Percentiles rank a stretch among this genome's conserved stretches.
These are phyloP conservation scores for Plasmodium knowlesi DNA, from an alignment of 169 alveolate genomes.

Conservation along the genomic window DNA sequence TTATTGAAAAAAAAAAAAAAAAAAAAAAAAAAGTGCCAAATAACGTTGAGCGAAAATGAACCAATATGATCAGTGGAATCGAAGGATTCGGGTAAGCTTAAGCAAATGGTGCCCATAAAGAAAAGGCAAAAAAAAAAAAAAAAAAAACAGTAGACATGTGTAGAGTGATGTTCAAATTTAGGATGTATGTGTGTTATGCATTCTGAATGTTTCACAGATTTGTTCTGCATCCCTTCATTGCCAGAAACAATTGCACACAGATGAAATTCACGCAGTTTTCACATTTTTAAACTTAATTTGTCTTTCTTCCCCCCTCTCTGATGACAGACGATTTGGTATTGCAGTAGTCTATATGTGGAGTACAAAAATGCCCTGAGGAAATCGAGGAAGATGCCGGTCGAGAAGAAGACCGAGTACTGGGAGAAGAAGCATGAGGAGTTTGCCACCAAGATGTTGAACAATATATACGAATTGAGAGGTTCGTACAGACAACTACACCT, in stretches of 20 bases:
- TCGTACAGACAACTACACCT: background rate
- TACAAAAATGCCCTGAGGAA: slow-evolving; percentile 87
- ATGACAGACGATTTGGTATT: slow-evolving; percentile 87
- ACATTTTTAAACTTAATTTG: background rate
- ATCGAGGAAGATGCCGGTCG: slow-evolving; percentile 84
- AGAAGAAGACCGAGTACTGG: slow-evolving; percentile 89
- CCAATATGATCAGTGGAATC: slow-evolving; percentile 69
- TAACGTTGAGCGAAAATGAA: slow-evolving; percentile 26
- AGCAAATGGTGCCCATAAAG: background rate
- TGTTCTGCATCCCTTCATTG: background rate
- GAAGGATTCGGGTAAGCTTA: slow-evolving; percentile 50
- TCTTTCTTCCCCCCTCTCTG: background rate
- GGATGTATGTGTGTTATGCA: slow-evolving; percentile 7
- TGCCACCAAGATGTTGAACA: slow-evolving; percentile 89
- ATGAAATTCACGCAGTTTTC: background rate
- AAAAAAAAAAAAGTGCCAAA: background rate
- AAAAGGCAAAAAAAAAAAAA: no score
- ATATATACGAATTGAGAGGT: slow-evolving; percentile 88
- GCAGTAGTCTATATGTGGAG: slow-evolving; percentile 87
- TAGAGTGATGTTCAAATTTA: slow-evolving; percentile 3
- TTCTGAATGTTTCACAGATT: slow-evolving; percentile 16
- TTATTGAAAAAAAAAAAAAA: background rate
- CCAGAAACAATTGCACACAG: background rate
- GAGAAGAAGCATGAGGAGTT: slow-evolving; percentile 89
- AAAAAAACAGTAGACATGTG: slow-evolving; percentile 14